phyloP scores from a whole-genome alignment of 257 asterid genomes.

The Handroanthus guayacan region DNA sequence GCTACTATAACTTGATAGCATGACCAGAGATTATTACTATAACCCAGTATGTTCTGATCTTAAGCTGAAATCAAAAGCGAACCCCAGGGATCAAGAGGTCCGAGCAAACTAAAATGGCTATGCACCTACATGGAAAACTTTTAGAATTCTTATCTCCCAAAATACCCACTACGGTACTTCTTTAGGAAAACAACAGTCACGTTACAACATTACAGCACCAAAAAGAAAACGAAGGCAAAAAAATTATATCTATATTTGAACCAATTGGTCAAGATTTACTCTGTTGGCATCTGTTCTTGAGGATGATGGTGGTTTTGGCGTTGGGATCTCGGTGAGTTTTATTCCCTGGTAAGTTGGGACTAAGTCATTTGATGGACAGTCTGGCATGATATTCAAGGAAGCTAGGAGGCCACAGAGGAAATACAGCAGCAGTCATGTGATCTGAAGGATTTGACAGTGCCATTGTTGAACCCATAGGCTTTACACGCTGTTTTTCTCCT shows the following conservation, averaged over 20 bases:
- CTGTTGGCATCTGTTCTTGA: neutral
- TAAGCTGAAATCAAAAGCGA: conserved; percentile 15
- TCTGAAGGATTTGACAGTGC: neutral
- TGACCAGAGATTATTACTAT: too few relatives aligned
- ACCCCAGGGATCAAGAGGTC: neutral
- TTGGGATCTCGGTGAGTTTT: neutral
- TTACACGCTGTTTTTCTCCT: neutral
- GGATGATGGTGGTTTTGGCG: neutral
- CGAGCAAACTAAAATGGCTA: neutral
- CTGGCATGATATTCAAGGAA: neutral
- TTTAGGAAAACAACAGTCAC: conserved; percentile 1
- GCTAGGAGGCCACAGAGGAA: neutral
- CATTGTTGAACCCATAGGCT: conserved; percentile 5
- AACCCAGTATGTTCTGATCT: neutral
- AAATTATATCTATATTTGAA: neutral
- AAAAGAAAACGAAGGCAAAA: neutral
- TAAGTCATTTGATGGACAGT: neutral
- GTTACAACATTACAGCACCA: conserved; percentile 28
- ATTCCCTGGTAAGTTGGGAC: neutral
- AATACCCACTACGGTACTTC: neutral
- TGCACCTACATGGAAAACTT: neutral
- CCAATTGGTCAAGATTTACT: conserved; percentile 1
- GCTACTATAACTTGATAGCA: too few relatives aligned
- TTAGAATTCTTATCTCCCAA: conserved; percentile 1
- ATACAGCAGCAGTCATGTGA: neutral